phyloP scores from a whole-genome alignment of 768 basidiomycete species.

The Tulasnella sp. region DNA sequence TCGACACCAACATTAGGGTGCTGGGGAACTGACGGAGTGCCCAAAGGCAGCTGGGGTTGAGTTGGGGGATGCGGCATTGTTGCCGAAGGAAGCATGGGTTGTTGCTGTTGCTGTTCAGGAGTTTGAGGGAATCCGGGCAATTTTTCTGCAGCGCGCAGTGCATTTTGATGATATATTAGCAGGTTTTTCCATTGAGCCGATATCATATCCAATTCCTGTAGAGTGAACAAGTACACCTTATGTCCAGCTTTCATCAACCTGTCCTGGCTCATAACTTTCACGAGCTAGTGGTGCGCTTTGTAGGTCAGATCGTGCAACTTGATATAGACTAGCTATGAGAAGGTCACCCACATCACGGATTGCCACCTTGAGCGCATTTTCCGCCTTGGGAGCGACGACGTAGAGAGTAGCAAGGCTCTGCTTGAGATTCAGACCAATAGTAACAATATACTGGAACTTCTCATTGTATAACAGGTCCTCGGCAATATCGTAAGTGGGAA shows the following conservation, averaged over 20 bases:
- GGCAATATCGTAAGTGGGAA: neutral
- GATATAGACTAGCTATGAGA: neutral
- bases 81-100: neutral
- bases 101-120: neutral
- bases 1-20: no score
- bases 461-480: neutral
- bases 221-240: constrained; percentile 7
- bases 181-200: neutral
- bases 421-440: neutral
- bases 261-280: neutral
- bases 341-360: neutral
- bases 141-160: neutral
- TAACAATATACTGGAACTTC: neutral
- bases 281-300: no score
- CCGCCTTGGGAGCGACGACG: constrained; percentile 1
- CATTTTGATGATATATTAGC: neutral
- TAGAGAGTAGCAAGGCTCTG: constrained; percentile 1
- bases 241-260: neutral
- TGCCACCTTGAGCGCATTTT: constrained; percentile 8
- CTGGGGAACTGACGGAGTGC: no score
- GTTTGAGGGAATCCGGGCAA: neutral
- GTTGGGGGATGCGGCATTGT: neutral
- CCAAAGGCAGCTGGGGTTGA: no score
- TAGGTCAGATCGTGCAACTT: no score
- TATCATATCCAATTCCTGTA: neutral